Percentiles rank a stretch among this genome's conserved stretches.
Evolutionary conservation across 2,329 filamentous ascomycete species (phyloP).

Genomic region (Hirsutella rhossiliensis): DNA sequence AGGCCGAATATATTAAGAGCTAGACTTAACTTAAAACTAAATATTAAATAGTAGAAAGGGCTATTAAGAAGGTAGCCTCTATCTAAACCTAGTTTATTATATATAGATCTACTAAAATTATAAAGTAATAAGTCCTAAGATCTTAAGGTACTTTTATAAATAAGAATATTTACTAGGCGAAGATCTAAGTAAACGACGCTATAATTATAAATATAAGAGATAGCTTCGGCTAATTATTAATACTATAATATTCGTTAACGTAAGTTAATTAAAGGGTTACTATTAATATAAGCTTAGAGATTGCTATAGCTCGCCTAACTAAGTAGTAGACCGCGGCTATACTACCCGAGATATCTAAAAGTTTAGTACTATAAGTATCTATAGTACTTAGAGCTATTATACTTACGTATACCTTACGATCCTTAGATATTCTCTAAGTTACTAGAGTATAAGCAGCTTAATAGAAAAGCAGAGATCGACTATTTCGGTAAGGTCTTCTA

Average conservation of each 20-base stretch:
- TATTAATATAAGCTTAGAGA: too few relatives aligned
- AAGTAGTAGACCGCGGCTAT: too few relatives aligned
- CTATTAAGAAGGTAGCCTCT: conserved; percentile 13
- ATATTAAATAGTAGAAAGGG: conserved; percentile 7
- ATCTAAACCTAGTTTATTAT: conserved; percentile 15
- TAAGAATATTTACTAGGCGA: conserved; percentile 19
- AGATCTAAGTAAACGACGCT: too few relatives aligned
- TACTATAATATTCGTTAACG: conserved; percentile 11
- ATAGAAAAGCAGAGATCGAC: conserved; percentile 2
- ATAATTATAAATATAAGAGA: conserved; percentile 15
- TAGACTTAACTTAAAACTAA: not conserved
- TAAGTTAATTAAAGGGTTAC: conserved; percentile 1
- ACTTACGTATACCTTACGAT: not conserved
- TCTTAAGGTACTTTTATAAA: conserved; percentile 11
- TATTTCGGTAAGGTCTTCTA: not conserved
- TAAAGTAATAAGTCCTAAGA: conserved; percentile 17
- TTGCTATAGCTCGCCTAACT: too few relatives aligned
- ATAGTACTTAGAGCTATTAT: not conserved
- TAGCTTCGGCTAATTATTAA: conserved; percentile 14
- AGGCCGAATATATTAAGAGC: conserved; percentile 1
- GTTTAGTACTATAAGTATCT: not conserved
- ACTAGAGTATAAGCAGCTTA: conserved; percentile 1
- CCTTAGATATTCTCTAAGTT: conserved; percentile 1
- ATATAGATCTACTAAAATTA: conserved; percentile 18
- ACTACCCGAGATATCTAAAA: not conserved